Conservation (phyloP, 2,329 filamentous ascomycete species). For the Ceratocystis harringtonii region DNA sequence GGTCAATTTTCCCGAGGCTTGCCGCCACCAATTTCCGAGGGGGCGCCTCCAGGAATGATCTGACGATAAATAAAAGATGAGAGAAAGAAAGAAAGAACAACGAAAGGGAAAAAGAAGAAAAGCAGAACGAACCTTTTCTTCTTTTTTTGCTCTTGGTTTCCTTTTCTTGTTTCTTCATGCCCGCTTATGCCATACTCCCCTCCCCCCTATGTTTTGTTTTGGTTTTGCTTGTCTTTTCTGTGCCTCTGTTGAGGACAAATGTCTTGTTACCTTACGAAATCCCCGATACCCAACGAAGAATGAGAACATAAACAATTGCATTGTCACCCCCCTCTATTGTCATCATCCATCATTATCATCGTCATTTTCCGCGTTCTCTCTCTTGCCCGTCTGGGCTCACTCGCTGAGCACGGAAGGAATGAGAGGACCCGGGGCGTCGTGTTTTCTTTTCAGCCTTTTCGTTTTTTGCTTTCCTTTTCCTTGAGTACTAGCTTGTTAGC, state of each 20-base stretch:
- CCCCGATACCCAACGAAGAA: constrained; percentile 16
- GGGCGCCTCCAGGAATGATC: constrained; percentile 14
- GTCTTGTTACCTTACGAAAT: constrained; percentile 8
- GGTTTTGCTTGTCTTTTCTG: constrained; percentile 9
- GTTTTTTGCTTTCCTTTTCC: background rate
- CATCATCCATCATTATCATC: background rate
- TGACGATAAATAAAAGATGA: background rate
- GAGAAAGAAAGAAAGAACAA: background rate
- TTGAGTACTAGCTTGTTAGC: background rate
- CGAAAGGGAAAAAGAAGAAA: background rate
- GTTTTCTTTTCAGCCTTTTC: background rate
- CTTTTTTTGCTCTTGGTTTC: background rate
- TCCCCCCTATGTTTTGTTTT: background rate
- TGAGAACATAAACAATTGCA: constrained; percentile 5
- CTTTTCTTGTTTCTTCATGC: constrained; percentile 12
- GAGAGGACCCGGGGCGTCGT: background rate
- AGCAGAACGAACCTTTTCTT: background rate
- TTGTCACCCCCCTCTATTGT: background rate
- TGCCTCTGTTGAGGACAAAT: background rate
- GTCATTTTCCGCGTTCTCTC: background rate
- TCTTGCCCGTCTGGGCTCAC: background rate
- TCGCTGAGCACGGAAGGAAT: background rate
- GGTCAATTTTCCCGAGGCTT: constrained; percentile 7
- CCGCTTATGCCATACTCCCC: too few species aligned
- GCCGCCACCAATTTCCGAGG: constrained; percentile 9